Percentiles rank a stretch among this genome's conserved stretches.
These are phyloP conservation scores for Bathelium albidoporum DNA, from an alignment of 495 filamentous ascomycete genomes.

Conservation along the genomic window DNA sequence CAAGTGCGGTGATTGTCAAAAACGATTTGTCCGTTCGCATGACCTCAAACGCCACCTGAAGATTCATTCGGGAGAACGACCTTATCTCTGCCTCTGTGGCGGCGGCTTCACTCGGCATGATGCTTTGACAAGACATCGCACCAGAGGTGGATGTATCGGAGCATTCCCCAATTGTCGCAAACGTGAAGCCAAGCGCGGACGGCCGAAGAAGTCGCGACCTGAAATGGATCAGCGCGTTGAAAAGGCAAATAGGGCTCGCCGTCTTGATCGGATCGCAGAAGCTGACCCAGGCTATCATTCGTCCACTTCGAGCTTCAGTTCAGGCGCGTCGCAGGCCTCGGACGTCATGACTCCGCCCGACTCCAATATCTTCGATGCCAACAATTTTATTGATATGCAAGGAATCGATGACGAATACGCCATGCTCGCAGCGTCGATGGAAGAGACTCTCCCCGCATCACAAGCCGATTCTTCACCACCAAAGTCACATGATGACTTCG, in stretches of 20 bases:
- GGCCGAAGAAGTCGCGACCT: constrained; percentile 32
- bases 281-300: not conserved
- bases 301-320: not conserved
- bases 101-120: constrained; percentile 89
- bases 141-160: constrained; percentile 89
- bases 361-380: not conserved
- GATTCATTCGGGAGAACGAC: constrained; percentile 89
- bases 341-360: not conserved
- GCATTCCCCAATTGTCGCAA: constrained; percentile 45
- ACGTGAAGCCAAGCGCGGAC: constrained; percentile 28
- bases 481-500: not conserved
- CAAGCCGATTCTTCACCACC: not conserved
- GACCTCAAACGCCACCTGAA: constrained; percentile 95
- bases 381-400: not conserved
- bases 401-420: not conserved
- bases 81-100: constrained; percentile 82
- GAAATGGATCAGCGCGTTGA: constrained; percentile 26
- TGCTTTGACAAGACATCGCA: constrained; percentile 84
- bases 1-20: constrained; percentile 76
- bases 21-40: constrained; percentile 92
- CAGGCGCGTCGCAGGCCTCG: not conserved
- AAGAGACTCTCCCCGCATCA: not conserved
- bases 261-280: not conserved
- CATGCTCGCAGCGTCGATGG: not conserved
- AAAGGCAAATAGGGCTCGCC: constrained; percentile 24